phyloP scores from a whole-genome alignment of 106 monocot species.

The Acorus calamus region DNA sequence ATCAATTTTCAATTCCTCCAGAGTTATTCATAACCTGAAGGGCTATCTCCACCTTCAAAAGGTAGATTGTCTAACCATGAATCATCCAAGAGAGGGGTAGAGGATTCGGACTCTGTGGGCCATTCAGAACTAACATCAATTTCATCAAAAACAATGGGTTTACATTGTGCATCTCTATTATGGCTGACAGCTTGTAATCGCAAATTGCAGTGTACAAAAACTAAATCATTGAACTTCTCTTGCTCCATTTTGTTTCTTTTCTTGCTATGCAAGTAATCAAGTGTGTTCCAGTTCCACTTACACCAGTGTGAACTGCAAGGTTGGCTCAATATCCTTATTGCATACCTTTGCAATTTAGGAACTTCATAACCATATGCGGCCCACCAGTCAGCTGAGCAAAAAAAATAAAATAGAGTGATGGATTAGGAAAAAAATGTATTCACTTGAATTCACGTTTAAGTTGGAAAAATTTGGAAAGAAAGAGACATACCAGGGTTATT shows the following conservation, averaged over 20 bases:
- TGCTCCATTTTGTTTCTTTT: conserved; percentile 23
- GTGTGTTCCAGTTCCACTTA: conserved; percentile 42
- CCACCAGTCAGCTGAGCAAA: conserved; percentile 40
- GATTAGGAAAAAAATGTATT: neutral
- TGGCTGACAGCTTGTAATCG: conserved; percentile 21
- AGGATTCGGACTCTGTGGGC: conserved; percentile 32
- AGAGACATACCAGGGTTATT: conserved; percentile 29
- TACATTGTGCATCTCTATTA: conserved; percentile 14
- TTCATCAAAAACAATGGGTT: conserved; percentile 28
- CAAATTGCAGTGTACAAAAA: conserved; percentile 43
- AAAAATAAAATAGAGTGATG: neutral
- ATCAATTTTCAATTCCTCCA: too few relatives aligned
- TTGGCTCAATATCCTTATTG: conserved; percentile 36
- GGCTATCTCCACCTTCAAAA: conserved; percentile 15
- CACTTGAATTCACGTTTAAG: neutral
- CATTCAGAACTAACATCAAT: conserved; percentile 41
- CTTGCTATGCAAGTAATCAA: conserved; percentile 17
- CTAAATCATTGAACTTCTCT: conserved; percentile 38
- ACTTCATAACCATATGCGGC: conserved; percentile 41
- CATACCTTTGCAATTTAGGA: conserved; percentile 35
- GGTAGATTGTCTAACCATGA: conserved; percentile 40
- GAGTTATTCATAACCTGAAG: conserved; percentile 11
- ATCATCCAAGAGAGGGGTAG: conserved; percentile 30
- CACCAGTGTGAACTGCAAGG: conserved; percentile 44
- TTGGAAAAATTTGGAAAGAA: neutral